These are phyloP conservation scores for Dunaliella primolecta DNA, from an alignment of 139 green algal species.

Conservation along the genomic window DNA sequence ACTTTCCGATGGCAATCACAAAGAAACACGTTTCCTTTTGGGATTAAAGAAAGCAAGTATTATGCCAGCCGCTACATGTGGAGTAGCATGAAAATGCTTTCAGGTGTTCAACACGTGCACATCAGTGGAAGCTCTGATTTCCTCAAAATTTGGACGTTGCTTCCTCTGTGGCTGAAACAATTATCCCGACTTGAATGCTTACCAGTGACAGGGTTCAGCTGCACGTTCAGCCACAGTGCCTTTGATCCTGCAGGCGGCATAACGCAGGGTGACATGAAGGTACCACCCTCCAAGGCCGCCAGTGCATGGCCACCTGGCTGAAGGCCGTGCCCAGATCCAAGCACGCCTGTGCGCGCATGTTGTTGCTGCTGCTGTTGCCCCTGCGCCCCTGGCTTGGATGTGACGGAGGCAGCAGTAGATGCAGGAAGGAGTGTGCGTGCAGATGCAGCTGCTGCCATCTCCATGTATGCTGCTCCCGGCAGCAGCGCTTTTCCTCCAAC, in stretches of 20 bases:
- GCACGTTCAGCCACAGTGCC: constrained; percentile 19
- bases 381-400: too few relatives aligned
- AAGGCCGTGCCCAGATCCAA: neutral
- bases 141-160: too few relatives aligned
- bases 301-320: constrained; percentile 13
- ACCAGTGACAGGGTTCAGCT: neutral
- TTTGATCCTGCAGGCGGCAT: neutral
- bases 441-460: neutral
- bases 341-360: neutral
- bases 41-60: neutral
- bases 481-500: too few relatives aligned
- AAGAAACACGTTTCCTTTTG: neutral
- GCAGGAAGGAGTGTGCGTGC: neutral
- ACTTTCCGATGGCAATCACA: too few relatives aligned
- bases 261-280: neutral
- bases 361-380: neutral
- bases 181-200: neutral
- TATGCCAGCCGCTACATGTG: neutral
- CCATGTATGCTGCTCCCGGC: too few relatives aligned
- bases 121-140: too few relatives aligned
- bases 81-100: neutral
- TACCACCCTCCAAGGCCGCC: neutral
- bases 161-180: too few relatives aligned
- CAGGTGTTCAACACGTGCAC: too few relatives aligned
- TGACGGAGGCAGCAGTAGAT: neutral